phyloP scores from a whole-genome alignment of 257 asterid species.

The Oldenlandia corymbosa region DNA sequence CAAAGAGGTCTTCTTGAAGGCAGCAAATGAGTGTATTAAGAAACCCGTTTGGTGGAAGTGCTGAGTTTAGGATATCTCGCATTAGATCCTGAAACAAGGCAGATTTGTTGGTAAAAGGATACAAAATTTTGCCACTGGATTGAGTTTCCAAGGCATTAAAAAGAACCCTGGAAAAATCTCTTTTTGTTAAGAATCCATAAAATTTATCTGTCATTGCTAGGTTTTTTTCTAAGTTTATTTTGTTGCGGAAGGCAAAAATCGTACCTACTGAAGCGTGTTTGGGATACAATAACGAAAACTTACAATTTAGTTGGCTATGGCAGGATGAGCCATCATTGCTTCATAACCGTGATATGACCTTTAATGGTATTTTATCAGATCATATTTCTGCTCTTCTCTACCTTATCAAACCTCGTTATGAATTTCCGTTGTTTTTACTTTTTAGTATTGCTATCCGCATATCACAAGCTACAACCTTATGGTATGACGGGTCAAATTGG shows the following conservation, averaged over 20 bases:
- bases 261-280: not conserved
- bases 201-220: not conserved
- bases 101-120: slow-evolving; percentile 1
- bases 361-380: too few species aligned
- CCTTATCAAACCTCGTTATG: too few species aligned
- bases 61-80: not conserved
- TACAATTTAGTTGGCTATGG: not conserved
- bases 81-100: slow-evolving; percentile 7
- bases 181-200: not conserved
- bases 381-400: not conserved
- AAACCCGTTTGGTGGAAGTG: not conserved
- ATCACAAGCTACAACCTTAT: too few species aligned
- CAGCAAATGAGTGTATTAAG: not conserved
- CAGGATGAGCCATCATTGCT: not conserved
- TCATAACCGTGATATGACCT: too few species aligned
- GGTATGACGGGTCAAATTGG: too few species aligned
- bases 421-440: not conserved
- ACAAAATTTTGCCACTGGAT: slow-evolving; percentile 12
- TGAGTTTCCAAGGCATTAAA: not conserved
- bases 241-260: not conserved
- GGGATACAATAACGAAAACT: slow-evolving; percentile 4
- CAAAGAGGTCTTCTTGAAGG: slow-evolving; percentile 74
- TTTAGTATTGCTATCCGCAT: too few species aligned
- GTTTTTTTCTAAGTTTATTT: not conserved
- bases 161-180: slow-evolving; percentile 4